Evolutionary conservation across 495 filamentous ascomycete species (phyloP), one percentile per base, ranked within the genome.

Genomic region (Penicillium soppii): DNA sequence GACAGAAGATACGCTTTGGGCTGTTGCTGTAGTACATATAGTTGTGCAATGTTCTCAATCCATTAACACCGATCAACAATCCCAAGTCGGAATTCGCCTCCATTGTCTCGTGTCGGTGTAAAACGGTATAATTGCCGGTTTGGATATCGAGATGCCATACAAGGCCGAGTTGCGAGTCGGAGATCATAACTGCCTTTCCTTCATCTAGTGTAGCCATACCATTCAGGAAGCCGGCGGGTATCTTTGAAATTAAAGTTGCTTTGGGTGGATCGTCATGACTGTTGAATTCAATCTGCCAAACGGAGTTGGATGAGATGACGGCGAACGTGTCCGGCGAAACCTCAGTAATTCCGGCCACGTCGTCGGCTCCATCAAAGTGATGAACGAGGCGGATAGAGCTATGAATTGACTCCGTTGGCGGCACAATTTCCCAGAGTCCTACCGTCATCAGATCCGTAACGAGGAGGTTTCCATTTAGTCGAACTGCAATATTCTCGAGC

Each of bases 401-500:
- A 8, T 17, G n/a, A 1, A 20, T 19, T 7, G 38, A 30, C 55
- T 51, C 65, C 56, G 54, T 69, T 52, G 47, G 72, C 41, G 45
- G 63, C 15, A 54, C 69, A 62, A 55, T 36, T 38, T 50, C 43
- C 55, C 43, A 64, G 6, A 59, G 27, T 10, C 40, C 50, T 50
- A 57, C 47, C 12, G 35, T 42, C 53, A 66, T 73, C 56, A 72
- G 63, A 53, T 69, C 61, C 15, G 73, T 73, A 7, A 71, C 59
- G 3, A 80, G 67, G 51, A 80, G 58, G 26, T 68, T 65, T 21
- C 73, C 72, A 44, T 74, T 72, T 26, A 72, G 48, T 10, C 74
- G 73, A 19, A 77, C 65, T 19, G 76, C 74, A 8, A 78, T 55
- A 47, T 80, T 80, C 36, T 78, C 76, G 36, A 73, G 36, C 47